A percentile compares a stretch with the other conserved stretches of the same genome.
Evolutionary conservation across 495 filamentous ascomycete species (phyloP).

Genomic region (Mytilinidion resinicola): DNA sequence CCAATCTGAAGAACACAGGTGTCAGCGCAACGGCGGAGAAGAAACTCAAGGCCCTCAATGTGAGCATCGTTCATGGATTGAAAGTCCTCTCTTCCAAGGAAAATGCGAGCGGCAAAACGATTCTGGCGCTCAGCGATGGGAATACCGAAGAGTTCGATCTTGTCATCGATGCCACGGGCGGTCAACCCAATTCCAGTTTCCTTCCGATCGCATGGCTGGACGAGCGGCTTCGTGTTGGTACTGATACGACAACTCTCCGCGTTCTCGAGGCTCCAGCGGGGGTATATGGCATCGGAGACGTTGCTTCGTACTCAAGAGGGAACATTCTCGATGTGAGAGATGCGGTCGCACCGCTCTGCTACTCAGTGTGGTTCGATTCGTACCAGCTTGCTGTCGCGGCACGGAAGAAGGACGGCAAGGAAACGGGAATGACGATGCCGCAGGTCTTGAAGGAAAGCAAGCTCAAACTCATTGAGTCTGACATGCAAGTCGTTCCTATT

Average conservation of each 20-base stretch:
- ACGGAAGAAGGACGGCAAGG: constrained; percentile 23
- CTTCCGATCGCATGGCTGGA: constrained; percentile 34
- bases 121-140: constrained; percentile 33
- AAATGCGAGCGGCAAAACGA: constrained; percentile 24
- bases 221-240: constrained; percentile 36
- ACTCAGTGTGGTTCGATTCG: not conserved
- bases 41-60: constrained; percentile 38
- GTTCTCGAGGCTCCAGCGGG: constrained; percentile 40
- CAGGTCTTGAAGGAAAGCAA: constrained; percentile 19
- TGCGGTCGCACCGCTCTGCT: not conserved
- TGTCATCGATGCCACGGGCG: constrained; percentile 45
- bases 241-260: constrained; percentile 39
- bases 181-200: constrained; percentile 41
- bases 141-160: constrained; percentile 38
- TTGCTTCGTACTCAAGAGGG: constrained; percentile 15
- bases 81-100: constrained; percentile 23
- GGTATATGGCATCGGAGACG: constrained; percentile 46
- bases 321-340: constrained; percentile 28
- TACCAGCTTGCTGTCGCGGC: constrained; percentile 25
- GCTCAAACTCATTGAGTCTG: constrained; percentile 27
- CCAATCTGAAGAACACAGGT: constrained; percentile 29
- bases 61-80: constrained; percentile 37
- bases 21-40: constrained; percentile 36
- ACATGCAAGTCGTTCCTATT: constrained; percentile 46
- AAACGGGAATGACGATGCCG: not conserved